These are phyloP conservation scores for Boeremia exigua DNA, from an alignment of 2,329 filamentous ascomycete genomes.

Conservation along the genomic window DNA sequence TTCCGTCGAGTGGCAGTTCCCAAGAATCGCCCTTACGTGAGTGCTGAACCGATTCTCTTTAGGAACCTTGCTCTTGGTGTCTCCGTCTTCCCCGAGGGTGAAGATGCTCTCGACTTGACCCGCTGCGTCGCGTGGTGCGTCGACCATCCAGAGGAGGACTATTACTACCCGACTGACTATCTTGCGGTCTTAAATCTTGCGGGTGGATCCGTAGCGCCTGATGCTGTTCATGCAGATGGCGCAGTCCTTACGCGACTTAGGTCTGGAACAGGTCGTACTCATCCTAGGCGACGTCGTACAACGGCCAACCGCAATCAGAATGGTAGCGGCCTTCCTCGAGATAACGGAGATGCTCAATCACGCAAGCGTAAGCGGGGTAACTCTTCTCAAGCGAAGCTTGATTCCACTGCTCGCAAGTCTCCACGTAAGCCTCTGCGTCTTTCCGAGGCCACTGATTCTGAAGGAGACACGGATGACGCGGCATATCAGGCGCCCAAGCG, in stretches of 20 bases:
- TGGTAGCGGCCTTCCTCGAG: background rate
- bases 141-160: constrained; percentile 25
- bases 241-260: background rate
- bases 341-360: background rate
- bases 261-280: background rate
- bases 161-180: constrained; percentile 35
- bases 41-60: constrained; percentile 19
- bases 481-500: constrained; percentile 1
- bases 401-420: background rate
- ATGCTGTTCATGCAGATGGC: background rate
- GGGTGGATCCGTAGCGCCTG: background rate
- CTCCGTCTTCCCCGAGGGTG: constrained; percentile 24
- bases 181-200: background rate
- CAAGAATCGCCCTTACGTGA: background rate
- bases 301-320: background rate
- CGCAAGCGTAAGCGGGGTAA: background rate
- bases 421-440: too few relatives aligned
- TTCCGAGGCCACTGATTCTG: background rate
- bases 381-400: background rate
- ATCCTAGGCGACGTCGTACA: background rate
- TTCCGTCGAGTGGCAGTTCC: constrained; percentile 19
- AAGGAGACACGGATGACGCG: background rate
- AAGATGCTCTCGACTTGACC: constrained; percentile 37
- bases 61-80: constrained; percentile 29
- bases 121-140: constrained; percentile 31